Evolutionary conservation across 176 grass and related monocot species (phyloP).

Genomic region (Eragrostis nindensis): DNA sequence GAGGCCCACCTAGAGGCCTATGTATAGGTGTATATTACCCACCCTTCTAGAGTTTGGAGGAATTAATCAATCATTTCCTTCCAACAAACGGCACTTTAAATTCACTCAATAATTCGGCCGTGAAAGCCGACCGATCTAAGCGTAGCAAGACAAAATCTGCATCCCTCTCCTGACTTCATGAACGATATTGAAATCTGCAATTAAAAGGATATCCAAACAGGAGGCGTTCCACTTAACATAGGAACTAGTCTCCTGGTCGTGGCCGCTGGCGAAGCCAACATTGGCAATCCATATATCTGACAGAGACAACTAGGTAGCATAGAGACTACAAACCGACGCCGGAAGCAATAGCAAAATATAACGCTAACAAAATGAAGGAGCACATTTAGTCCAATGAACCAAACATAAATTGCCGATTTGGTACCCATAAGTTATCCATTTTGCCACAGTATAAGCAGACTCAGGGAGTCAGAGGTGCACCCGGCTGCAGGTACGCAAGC

Average conservation of each 20-base stretch:
- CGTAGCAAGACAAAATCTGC: neutral
- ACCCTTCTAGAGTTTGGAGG: too few species aligned
- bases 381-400: conserved; percentile 16
- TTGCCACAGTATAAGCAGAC: neutral
- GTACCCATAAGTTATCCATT: neutral
- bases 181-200: too few species aligned
- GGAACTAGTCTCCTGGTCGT: too few species aligned
- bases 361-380: neutral
- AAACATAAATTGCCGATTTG: neutral
- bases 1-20: too few species aligned
- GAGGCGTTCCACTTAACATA: too few species aligned
- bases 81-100: too few species aligned
- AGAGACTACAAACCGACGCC: too few species aligned
- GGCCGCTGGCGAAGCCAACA: neutral
- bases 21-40: too few species aligned
- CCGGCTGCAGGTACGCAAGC: neutral
- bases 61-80: too few species aligned
- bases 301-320: neutral
- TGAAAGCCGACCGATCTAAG: neutral
- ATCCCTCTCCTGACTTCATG: neutral
- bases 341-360: neutral
- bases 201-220: neutral
- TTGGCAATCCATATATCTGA: neutral
- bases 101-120: neutral
- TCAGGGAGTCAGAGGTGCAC: neutral